phyloP scores from a whole-genome alignment of 805 yeast species.

The Isabelozyma rhagii region DNA sequence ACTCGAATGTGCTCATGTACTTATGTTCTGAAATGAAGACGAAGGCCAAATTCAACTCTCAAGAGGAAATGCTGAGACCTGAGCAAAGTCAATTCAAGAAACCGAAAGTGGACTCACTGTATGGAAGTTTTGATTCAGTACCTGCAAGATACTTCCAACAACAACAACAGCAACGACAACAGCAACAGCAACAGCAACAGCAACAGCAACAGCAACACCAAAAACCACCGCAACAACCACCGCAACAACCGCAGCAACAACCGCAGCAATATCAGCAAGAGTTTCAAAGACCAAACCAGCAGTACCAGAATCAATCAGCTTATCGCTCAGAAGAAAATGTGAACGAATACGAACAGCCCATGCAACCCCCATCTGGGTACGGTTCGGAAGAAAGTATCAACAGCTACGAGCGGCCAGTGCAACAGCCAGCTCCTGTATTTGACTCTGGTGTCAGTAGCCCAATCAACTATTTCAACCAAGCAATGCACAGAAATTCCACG shows the following conservation, averaged over 20 bases:
- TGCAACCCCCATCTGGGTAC: not conserved
- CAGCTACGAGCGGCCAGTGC: too few species aligned
- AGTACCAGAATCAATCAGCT: not conserved
- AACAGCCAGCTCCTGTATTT: not conserved
- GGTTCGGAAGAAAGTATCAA: too few species aligned
- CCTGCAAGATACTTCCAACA: not conserved
- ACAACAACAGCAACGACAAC: not conserved
- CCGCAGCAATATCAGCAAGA: not conserved
- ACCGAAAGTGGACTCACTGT: not conserved
- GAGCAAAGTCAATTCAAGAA: constrained; percentile 1
- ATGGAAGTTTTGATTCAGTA: not conserved
- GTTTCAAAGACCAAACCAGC: not conserved
- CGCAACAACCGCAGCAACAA: not conserved
- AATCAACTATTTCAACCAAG: constrained; percentile 4
- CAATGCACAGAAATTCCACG: constrained; percentile 1
- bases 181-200: not conserved
- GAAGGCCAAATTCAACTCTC: constrained; percentile 21
- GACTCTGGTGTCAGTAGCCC: not conserved
- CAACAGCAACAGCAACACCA: too few species aligned
- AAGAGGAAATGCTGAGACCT: constrained; percentile 8
- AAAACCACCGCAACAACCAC: not conserved
- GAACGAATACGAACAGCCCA: not conserved
- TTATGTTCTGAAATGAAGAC: constrained; percentile 72
- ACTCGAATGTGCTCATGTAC: constrained; percentile 73
- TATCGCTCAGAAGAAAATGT: not conserved